phyloP scores from a whole-genome alignment of 176 grass and related monocot species.

The Cenchrus americanus region DNA sequence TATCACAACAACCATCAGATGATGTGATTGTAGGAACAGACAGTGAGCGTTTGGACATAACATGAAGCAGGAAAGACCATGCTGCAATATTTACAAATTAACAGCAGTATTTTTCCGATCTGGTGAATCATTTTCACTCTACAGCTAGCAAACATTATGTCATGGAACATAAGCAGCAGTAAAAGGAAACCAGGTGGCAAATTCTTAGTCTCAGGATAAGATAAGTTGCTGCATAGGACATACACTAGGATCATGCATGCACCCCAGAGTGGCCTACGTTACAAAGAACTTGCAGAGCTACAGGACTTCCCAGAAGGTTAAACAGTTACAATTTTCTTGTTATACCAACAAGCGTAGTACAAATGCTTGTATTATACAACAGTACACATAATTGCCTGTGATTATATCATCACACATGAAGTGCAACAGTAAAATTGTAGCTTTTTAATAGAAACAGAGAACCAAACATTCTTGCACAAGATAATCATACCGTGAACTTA shows the following conservation, averaged over 20 bases:
- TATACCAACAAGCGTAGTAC: background rate
- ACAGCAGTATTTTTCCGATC: background rate
- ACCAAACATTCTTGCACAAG: slow-evolving; percentile 31
- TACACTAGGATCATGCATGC: slow-evolving; percentile 17
- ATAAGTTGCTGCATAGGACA: slow-evolving; percentile 14
- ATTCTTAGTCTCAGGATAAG: background rate
- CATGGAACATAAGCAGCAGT: slow-evolving; percentile 6
- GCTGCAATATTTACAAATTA: background rate
- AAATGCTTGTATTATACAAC: background rate
- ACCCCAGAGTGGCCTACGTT: slow-evolving; percentile 4
- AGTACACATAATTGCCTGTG: background rate
- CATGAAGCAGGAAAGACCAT: background rate
- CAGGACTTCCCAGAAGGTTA: slow-evolving; percentile 1
- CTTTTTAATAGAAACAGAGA: slow-evolving; percentile 5
- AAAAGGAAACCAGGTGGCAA: background rate
- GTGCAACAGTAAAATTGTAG: background rate
- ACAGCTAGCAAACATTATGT: slow-evolving; percentile 22
- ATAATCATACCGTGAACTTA: slow-evolving; percentile 88
- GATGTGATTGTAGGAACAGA: background rate
- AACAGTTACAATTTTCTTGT: background rate
- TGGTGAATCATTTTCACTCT: background rate
- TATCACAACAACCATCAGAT: slow-evolving; percentile 23
- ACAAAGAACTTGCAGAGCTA: slow-evolving; percentile 23
- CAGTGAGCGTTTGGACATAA: slow-evolving; percentile 15
- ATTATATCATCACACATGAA: background rate